Evolutionary conservation across 495 filamentous ascomycete species (phyloP), one percentile per base, ranked within the genome.

Genomic region (Xylaria castorea): DNA sequence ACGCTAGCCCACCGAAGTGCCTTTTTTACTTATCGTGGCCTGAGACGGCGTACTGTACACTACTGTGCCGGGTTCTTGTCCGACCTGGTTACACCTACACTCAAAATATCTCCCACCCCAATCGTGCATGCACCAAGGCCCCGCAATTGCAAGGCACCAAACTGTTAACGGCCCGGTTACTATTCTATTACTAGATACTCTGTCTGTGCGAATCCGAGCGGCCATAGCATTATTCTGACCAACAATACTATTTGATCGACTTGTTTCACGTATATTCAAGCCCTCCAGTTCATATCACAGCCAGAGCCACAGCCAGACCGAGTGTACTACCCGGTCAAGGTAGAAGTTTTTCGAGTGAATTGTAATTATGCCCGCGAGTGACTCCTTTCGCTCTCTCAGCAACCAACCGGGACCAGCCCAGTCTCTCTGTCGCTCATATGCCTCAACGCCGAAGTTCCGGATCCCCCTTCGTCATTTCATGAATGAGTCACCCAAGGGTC

Each of bases 81-180:
- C 61, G 11, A 42, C 38, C 14, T 12, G n/a, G n/a, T n/a, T n/a
- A n/a, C n/a, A n/a, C 38, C 38, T 0, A 44, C 61, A 11, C 61
- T 64, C 61, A 22, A 64, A 66, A 48, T 48, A 66, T 48, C 63
- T 66, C 27, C 63, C 42, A 50, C 62, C 42, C 62, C 14, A 40
- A 40, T 48, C 42, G 65, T 27, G 48, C 32, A 57, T 42, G 46
- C 12, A 44, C 32, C 64, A 67, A 44, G 32, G 64, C 27, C 46
- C 64, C 64, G 64, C 64, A 66, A 48, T n/a, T 25, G 8, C 22
- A 67, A 60, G 27, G 53, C 57, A 22, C 38, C 30, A 25, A 36
- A 44, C 27, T 38, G 32, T 57, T 44, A 71, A 71, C 69, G 69
- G 69, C 30, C 69, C 69, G 69, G 20, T 71, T 71, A 71, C 69